Evolutionary conservation across 257 asterid species (phyloP).

Genomic region (Verbena officinalis): DNA sequence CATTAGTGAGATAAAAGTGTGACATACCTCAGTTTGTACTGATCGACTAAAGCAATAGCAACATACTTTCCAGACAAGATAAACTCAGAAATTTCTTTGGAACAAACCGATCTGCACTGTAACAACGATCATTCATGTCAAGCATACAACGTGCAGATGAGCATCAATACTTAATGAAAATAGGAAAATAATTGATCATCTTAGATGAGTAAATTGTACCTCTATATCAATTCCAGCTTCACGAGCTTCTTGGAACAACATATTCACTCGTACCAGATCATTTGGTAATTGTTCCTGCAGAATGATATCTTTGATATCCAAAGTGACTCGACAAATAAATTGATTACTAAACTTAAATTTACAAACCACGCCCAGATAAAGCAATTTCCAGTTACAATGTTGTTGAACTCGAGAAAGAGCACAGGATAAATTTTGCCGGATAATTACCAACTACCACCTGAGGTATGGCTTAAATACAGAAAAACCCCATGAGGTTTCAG

Average conservation of each 20-base stretch:
- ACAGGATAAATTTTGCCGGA: neutral
- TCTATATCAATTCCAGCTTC: conserved; percentile 82
- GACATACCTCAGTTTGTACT: conserved; percentile 69
- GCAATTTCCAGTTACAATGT: neutral
- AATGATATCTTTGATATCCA: conserved; percentile 17
- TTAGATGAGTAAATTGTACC: conserved; percentile 43
- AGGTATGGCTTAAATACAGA: too few relatives aligned
- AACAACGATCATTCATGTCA: conserved; percentile 38
- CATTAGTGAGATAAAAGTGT: conserved; percentile 12
- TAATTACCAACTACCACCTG: too few relatives aligned
- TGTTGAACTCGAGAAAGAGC: neutral
- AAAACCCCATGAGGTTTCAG: too few relatives aligned
- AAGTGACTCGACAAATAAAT: conserved; percentile 23
- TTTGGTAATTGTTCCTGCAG: conserved; percentile 87
- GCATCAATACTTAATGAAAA: neutral
- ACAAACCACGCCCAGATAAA: conserved; percentile 18
- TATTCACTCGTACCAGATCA: conserved; percentile 78
- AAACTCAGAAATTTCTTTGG: conserved; percentile 59
- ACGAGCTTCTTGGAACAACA: conserved; percentile 82
- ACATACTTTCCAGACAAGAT: conserved; percentile 76
- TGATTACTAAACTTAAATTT: neutral
- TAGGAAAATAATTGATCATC: conserved; percentile 1
- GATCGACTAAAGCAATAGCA: conserved; percentile 88
- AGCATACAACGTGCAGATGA: neutral
- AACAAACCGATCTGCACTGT: conserved; percentile 91